Base-by-base conservation (phyloP, 306 rosid genomes). In the Inga laurina region DNA sequence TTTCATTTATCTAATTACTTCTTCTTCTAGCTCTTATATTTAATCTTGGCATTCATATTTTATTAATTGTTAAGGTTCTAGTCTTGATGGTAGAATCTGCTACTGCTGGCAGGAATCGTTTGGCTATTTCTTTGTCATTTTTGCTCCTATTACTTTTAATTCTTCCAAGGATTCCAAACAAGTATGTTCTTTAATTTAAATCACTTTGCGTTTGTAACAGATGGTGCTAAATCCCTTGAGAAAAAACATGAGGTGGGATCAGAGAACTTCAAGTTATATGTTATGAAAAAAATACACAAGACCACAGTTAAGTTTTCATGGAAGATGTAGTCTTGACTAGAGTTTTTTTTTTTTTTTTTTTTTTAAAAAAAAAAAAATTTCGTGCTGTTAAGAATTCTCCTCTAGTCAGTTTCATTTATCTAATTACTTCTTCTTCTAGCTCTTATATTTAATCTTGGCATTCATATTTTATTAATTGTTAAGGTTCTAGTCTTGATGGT, bases 21-120 rank as follows among this genome's bases (percentile, higher is more conserved):
- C 41, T 69, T 5, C 35, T 43, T 67, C 24, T 84, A n/a, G 74
- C 81, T 57, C 69, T n/a, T 41, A 32, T 72, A 21, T 66, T 5
- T 32, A 27, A 19, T 66, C 44, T 22, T 67, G 71, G 75, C 54
- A 79, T 37, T 59, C 24, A 68, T 45, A 62, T 41, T 49, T 81
- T 83, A 64, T 54, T 83, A 54, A 41, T 81, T 76, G 22, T 76
- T 14, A 49, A 35, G 45, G 41, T 61, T 82, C 35, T 48, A 66
- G 61, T 79, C 83, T 39, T 83, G 72, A 54, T 82, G 85, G 32
- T 81, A 66, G 72, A 41, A 19, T 82, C 48, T 84, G 54, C 82
- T 68, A 64, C 86, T 71, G 16, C 75, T 86, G 41, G 80, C 96
- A 94, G 97, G 97, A 94, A 80, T 76, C 89, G 3, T 81, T 90